Evolutionary conservation across 1,139 yeast species (phyloP), one percentile per base, ranked within the genome.

Genomic region (Wickerhamiella pararugosa): DNA sequence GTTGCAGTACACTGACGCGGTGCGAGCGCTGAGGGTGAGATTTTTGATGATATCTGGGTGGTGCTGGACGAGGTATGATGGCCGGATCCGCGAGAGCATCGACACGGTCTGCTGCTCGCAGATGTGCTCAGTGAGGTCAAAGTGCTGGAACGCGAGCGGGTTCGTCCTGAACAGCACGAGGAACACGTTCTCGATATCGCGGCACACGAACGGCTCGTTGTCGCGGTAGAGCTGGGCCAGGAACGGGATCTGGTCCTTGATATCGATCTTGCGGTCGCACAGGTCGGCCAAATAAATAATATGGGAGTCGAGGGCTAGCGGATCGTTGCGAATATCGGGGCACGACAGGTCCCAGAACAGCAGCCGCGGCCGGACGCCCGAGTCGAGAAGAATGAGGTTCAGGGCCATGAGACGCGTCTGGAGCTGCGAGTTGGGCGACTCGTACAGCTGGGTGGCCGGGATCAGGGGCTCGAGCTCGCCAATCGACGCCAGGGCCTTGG

Each of bases 331-430:
- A 25, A 38, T 4, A 32, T 38, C 41, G 6, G 41, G 41, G 21
- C 29, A 11, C 7, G 36, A 32, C 21, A 38, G 15, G 29, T 38
- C 41, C 41, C 41, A 38, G 25, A 38, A 32, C 9, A 33, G 11
- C 25, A 38, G 33, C 7, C 36, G 36, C 25, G 41, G 41, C 3
- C 25, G 9, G 7, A 29, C 10, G 11, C 25, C 29, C n/a, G n/a
- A 9, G 7, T 15, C n/a, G 8, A 38, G 9, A 7, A 50, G 40
- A 21, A 34, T 26, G 10, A 35, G 7, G 34, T 48, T 49, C 7
- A 47, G 25, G 7, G 44, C 49, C 49, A 51, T 47, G 28, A 50
- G 47, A 9, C 53, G 41, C 10, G 48, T 28, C 26, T 41, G 35
- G 7, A 47, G 41, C 36, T 36, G 45, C 9, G 50, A 45, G 10